Evolutionary conservation across 805 yeast species (phyloP).

Genomic region (Yamadazyma insecticola): DNA sequence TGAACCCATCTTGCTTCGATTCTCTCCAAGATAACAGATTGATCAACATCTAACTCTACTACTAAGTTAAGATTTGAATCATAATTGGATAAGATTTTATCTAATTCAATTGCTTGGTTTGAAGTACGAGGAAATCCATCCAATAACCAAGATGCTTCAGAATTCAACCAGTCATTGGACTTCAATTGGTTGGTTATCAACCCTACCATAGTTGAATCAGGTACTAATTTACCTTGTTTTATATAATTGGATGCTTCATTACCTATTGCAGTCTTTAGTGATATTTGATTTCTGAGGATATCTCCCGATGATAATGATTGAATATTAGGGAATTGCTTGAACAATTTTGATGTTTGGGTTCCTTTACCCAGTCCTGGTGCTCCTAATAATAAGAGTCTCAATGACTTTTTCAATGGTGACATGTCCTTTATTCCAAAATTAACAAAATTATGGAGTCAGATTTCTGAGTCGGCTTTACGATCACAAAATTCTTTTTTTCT

Average conservation of each 20-base stretch:
- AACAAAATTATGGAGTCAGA: too few species aligned
- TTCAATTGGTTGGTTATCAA: constrained; percentile 51
- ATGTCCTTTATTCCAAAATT: too few species aligned
- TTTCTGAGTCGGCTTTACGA: too few species aligned
- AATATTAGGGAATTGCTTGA: constrained; percentile 49
- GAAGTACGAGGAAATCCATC: constrained; percentile 92
- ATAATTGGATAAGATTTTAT: constrained; percentile 33
- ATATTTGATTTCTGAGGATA: constrained; percentile 64
- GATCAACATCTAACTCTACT: constrained; percentile 87
- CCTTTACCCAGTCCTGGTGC: constrained; percentile 98
- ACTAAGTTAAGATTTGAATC: constrained; percentile 60
- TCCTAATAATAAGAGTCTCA: constrained; percentile 72
- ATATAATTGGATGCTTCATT: constrained; percentile 53
- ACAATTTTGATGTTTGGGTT: constrained; percentile 68
- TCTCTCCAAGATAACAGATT: constrained; percentile 71
- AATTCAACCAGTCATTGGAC: constrained; percentile 37
- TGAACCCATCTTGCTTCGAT: constrained; percentile 87
- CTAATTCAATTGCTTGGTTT: constrained; percentile 63
- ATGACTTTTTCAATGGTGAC: too few species aligned
- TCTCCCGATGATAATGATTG: constrained; percentile 80
- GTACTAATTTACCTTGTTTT: constrained; percentile 61
- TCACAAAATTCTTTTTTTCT: too few species aligned
- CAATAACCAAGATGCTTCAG: constrained; percentile 58
- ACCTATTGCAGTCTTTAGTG: constrained; percentile 51
- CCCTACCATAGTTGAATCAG: constrained; percentile 63